These are phyloP conservation scores for Chlorella ohadii DNA, from an alignment of 139 green algal species.

Conservation along the genomic window DNA sequence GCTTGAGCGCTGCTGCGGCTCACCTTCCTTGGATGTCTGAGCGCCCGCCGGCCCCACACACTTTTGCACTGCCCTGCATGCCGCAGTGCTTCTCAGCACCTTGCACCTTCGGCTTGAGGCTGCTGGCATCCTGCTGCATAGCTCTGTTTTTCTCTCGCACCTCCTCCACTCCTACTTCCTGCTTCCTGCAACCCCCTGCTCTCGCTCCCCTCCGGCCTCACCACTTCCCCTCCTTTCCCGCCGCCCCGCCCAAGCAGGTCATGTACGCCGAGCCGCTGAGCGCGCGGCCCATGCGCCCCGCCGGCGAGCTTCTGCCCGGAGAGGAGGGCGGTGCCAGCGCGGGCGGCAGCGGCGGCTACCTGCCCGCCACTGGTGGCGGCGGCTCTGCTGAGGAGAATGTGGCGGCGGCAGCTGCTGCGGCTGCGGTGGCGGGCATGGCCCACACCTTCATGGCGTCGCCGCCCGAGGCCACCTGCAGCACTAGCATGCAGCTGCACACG, in stretches of 20 bases:
- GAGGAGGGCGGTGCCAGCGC: background rate
- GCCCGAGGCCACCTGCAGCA: constrained; percentile 27
- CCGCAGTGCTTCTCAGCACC: too few species aligned
- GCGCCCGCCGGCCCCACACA: too few species aligned
- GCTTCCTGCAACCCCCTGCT: too few species aligned
- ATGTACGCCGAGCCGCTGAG: constrained; percentile 65
- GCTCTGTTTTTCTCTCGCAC: too few species aligned
- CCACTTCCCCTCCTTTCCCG: background rate
- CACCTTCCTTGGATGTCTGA: too few species aligned
- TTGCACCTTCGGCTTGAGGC: too few species aligned
- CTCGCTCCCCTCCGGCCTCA: background rate
- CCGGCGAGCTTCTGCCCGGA: constrained; percentile 11
- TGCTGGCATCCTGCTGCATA: too few species aligned
- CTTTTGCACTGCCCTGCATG: too few species aligned
- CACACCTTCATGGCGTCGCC: constrained; percentile 18
- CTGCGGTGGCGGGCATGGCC: constrained; percentile 21
- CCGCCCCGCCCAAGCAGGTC: constrained; percentile 30
- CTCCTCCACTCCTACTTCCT: too few species aligned
- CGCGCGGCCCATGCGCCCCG: background rate
- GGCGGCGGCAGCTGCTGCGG: constrained; percentile 9
- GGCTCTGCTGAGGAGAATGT: background rate
- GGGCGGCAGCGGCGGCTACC: background rate
- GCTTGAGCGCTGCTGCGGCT: too few species aligned
- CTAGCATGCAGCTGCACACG: constrained; percentile 36
- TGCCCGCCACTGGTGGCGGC: background rate